phyloP scores from a whole-genome alignment of 2,329 filamentous ascomycete species.

The Ceratocystis harringtonii region DNA sequence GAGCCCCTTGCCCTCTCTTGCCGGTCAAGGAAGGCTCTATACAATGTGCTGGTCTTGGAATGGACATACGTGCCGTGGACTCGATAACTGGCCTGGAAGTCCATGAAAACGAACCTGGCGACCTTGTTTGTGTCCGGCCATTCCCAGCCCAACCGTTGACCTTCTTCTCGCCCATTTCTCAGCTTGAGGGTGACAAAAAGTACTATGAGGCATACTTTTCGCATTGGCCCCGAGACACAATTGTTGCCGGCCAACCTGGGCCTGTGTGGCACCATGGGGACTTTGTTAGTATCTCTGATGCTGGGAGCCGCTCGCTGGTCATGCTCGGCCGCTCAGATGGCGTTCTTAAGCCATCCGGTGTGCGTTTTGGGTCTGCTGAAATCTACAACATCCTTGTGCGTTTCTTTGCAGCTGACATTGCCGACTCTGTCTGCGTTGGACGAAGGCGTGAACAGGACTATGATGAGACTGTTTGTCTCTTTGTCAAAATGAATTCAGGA shows the following conservation, averaged over 20 bases:
- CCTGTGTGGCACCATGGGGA: constrained; percentile 86
- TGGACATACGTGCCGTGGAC: constrained; percentile 54
- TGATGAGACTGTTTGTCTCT: constrained; percentile 79
- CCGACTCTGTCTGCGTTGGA: constrained; percentile 80
- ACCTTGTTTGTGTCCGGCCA: constrained; percentile 70
- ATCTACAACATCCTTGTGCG: constrained; percentile 89
- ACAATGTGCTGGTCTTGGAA: constrained; percentile 62
- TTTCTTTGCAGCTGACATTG: constrained; percentile 62
- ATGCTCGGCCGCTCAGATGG: constrained; percentile 92
- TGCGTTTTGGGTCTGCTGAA: constrained; percentile 84
- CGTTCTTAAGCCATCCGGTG: constrained; percentile 79
- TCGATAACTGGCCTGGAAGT: constrained; percentile 40
- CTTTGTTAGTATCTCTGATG: constrained; percentile 57
- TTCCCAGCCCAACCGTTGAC: constrained; percentile 85
- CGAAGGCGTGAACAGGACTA: constrained; percentile 53
- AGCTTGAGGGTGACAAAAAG: constrained; percentile 47
- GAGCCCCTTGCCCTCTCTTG: constrained; percentile 62
- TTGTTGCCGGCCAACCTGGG: constrained; percentile 24
- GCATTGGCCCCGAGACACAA: constrained; percentile 6
- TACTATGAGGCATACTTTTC: constrained; percentile 72
- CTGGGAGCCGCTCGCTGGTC: constrained; percentile 57
- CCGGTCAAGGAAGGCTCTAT: constrained; percentile 62
- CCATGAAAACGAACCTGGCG: constrained; percentile 55
- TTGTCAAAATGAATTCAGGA: constrained; percentile 58
- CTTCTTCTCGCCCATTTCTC: constrained; percentile 52